Evolutionary conservation across 2,329 filamentous ascomycete genomes (phyloP), one percentile per base, ranked within the genome.

Genomic region (Alternaria triticina): DNA sequence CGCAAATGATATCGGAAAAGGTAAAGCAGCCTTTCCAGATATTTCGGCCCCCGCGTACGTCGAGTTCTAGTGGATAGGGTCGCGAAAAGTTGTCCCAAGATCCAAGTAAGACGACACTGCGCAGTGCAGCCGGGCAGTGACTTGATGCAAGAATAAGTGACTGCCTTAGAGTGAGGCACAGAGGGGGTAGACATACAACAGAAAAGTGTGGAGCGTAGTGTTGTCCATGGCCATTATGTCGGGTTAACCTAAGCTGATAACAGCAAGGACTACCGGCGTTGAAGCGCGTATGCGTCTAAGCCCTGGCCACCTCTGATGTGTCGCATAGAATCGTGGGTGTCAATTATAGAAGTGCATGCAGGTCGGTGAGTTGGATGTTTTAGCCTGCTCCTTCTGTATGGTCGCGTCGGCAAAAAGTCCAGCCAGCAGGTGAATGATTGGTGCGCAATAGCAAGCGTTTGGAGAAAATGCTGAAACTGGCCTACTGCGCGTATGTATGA

Each of bases 31-130:
- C 95, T 74, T 90, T 89, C 94, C 94, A 97, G 79, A 93, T 89
- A 66, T 89, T 89, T 61, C 85, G 85, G 69, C 92, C 91, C 71
- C 91, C 89, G 76, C 91, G 89, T 67, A 82, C 83, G 81, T 98
- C 95, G 72, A 89, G 88, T 78, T 95, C 89, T 89, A 98, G 94
- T 49, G 84, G 84, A 83, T 97, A 95, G 54, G 88, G 84, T 75
- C 87, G 89, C 64, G 86, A 85, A 82, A 97, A 97, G 83, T 97
- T 97, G 83, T 97, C 94, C 95, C 95, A 98, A 67, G 94, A 97
- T 66, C 95, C 95, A 72, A 96, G 86, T 49, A 97, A 86, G 75
- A 92, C 89, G 69, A 97, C 92, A 47, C 90, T 90, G 67, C 86
- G 85, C 66, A 89, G 86, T 55, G 87, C 73, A 64, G 69, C 65